Evolutionary conservation across 225 moss, liverwort and hornwort genomes (phyloP), one percentile per base, ranked within the genome.

Genomic region (Straminergon stramineum): DNA sequence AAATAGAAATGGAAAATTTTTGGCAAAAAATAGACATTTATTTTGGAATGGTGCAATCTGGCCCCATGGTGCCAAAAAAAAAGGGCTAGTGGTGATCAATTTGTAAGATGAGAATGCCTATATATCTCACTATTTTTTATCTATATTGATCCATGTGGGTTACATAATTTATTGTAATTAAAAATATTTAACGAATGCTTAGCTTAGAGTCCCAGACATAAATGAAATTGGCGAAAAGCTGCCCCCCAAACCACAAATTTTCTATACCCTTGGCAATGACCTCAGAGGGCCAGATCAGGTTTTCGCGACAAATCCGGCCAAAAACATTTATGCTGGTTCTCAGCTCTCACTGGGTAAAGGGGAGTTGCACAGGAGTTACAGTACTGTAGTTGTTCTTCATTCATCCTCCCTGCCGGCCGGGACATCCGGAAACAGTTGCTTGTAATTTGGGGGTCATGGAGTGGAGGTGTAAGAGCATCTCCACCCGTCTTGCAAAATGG

Each of bases 81-180:
- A n/a, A n/a, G n/a, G n/a, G n/a, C n/a, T n/a, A n/a, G 48, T 48
- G 48, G 48, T 48, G 48, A 48, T 48, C 48, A 48, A 48, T 48
- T 0, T n/a, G 0, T 39, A n/a, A 70, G 26, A 71, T 41, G 26
- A 14, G 3, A 71, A 41, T 0, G 1, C 41, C 15, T 9, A 26
- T 11, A 15, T 8, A 8, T 24, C 70, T 15, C 7, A 39, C 23
- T 70, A 12, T n/a, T 69, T 11, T 69, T 15, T 15, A 26, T 41
- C 26, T 9, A 24, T 41, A 15, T 41, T 41, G 15, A 15, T 26
- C 26, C 26, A 26, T 2, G 3, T 9, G 3, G 15, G 7, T 70
- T 14, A 15, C 9, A 24, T 39, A 39, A 14, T 70, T 24, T 39
- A 24, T 3, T 39, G 1, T 8, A 39, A 13, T 70, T 24, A 8